phyloP scores from a whole-genome alignment of 441 rosid species.

The Adansonia grandidieri region DNA sequence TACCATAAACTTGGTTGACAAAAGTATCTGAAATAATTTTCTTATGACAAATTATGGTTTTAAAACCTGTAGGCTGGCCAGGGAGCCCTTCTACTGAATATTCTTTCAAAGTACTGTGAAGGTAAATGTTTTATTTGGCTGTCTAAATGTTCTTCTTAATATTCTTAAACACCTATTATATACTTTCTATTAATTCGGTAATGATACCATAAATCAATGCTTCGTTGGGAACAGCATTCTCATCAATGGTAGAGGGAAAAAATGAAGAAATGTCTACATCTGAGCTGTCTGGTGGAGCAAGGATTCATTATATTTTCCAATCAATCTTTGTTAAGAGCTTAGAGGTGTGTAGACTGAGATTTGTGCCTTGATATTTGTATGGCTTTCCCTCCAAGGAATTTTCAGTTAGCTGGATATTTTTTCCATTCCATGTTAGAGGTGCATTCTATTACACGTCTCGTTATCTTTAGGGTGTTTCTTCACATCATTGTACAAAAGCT shows the following conservation, averaged over 20 bases:
- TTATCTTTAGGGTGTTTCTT: background rate
- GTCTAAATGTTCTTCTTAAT: background rate
- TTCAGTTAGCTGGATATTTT: background rate
- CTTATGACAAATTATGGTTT: constrained; percentile 16
- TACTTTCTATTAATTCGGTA: constrained; percentile 16
- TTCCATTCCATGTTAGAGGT: background rate
- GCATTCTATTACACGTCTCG: background rate
- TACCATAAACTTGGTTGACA: constrained; percentile 7
- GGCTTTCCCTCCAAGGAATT: background rate
- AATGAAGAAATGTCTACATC: constrained; percentile 87
- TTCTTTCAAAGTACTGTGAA: constrained; percentile 90
- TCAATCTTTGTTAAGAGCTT: constrained; percentile 81
- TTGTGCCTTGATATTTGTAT: constrained; percentile 8
- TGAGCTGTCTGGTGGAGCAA: constrained; percentile 92
- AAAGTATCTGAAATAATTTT: background rate
- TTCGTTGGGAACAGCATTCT: constrained; percentile 64
- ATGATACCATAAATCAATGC: constrained; percentile 13
- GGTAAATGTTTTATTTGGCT: constrained; percentile 47
- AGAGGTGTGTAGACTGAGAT: constrained; percentile 54
- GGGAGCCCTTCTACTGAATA: constrained; percentile 92
- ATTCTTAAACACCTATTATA: constrained; percentile 1
- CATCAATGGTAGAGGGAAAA: constrained; percentile 84
- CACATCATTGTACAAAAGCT: background rate
- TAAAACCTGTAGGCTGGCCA: constrained; percentile 79
- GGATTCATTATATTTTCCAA: constrained; percentile 85